Conservation (phyloP, 177 flowering plant genomes). For the Vitis hybrid region DNA sequence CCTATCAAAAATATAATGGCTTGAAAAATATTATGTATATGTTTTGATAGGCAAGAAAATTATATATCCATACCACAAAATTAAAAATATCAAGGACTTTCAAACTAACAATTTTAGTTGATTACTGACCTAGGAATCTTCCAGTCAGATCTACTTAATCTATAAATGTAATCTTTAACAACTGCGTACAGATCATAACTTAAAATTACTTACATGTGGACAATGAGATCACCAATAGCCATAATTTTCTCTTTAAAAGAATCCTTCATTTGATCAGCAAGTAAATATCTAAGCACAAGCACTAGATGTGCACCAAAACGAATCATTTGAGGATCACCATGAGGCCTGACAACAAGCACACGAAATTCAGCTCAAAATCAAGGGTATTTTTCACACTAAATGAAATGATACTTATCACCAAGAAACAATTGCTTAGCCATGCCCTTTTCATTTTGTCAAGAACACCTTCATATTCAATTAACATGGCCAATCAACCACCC, state of each 20-base stretch:
- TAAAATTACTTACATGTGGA: slow-evolving; percentile 70
- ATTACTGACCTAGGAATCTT: background rate
- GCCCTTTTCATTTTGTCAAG: background rate
- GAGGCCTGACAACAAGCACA: slow-evolving; percentile 55
- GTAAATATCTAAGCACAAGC: slow-evolving; percentile 82
- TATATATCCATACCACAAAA: no score
- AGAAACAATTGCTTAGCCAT: background rate
- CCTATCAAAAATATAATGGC: no score
- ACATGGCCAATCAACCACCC: background rate
- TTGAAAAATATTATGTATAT: no score
- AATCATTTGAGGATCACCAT: slow-evolving; percentile 96
- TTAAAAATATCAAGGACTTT: no score
- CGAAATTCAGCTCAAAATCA: background rate
- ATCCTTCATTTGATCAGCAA: slow-evolving; percentile 75
- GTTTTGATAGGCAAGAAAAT: background rate
- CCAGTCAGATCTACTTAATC: no score
- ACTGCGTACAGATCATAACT: background rate
- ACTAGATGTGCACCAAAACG: slow-evolving; percentile 97
- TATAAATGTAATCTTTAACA: no score
- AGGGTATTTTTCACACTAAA: background rate
- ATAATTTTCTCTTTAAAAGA: slow-evolving; percentile 73
- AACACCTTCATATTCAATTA: background rate
- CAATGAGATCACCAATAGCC: slow-evolving; percentile 85
- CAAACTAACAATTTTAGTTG: no score
- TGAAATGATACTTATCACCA: background rate